Conservation (phyloP, 306 rosid species). For the Lablab purpureus region DNA sequence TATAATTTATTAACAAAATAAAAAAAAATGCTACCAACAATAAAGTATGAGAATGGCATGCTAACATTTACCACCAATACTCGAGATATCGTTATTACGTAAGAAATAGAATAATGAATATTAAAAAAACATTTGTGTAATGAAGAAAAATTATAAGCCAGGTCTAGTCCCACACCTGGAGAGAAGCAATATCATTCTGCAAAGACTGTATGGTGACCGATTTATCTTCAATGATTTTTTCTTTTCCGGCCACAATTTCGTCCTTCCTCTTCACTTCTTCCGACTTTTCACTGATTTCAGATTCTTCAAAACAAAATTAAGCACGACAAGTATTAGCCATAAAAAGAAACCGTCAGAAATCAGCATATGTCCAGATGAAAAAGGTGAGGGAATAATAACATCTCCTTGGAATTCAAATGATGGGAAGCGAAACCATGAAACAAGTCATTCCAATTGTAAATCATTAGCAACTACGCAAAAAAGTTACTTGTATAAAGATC, state of each 20-base stretch:
- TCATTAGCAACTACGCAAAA: constrained; percentile 47
- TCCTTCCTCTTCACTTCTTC: constrained; percentile 69
- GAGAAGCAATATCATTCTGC: constrained; percentile 72
- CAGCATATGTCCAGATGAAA: not conserved
- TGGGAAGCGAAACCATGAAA: not conserved
- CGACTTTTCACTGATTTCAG: constrained; percentile 60
- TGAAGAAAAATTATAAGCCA: not conserved
- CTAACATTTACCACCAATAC: not conserved
- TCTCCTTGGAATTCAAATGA: not conserved
- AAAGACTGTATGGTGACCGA: constrained; percentile 59
- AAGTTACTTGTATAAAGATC: not conserved
- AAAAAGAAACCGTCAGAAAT: constrained; percentile 20
- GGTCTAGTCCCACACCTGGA: constrained; percentile 64
- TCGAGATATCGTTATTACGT: not conserved
- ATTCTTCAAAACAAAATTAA: constrained; percentile 60
- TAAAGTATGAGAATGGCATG: not conserved
- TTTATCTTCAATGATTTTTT: constrained; percentile 59
- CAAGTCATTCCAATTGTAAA: constrained; percentile 22
- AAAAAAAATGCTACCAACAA: constrained; percentile 5
- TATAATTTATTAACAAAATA: not conserved
- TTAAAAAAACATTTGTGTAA: not conserved
- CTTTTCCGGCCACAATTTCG: constrained; percentile 65
- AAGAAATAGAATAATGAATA: constrained; percentile 5
- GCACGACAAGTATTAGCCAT: constrained; percentile 44
- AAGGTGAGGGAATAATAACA: not conserved